Base-by-base conservation (phyloP, 768 basidiomycete genomes). In the Lactifluus rugatus region DNA sequence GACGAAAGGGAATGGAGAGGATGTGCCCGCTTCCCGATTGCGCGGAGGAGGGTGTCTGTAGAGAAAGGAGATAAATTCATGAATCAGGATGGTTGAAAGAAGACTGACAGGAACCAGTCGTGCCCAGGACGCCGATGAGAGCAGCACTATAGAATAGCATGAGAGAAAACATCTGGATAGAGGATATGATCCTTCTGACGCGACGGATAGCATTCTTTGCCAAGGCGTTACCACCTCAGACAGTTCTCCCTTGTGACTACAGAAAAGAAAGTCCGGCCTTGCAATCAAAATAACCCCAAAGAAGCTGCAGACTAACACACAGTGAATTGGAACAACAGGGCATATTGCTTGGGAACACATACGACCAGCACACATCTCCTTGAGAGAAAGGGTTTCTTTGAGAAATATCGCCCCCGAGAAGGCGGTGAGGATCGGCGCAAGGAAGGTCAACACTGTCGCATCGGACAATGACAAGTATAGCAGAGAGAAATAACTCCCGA, bases 261-360 rank as follows among this genome's bases (percentile, higher is more conserved):
- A 85, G 64, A 94, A 93, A 8, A 96, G 64, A 50, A 83, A 82
- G 1, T 77, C 71, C 0, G 93, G 93, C 34, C 89, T 77, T 7
- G 91, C 88, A 49, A 96, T 90, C 8, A 93, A 74, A 16, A 93
- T 68, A 7, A 92, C 89, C 0, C 92, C 92, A 11, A 81, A 42
- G 36, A 94, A 75, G 68, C 88, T 85, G 48, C 78, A 75, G 19
- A 85, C 81, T 80, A 65, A 7, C 16, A 25, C 4, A 9, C 2
- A 8, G 46, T 57, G 10, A n/a, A 26, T n/a, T 17, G 44, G 39
- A 19, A 41, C 23, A 44, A 10, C 17, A 16, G 16, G 41, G 32
- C 25, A 25, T 13, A 14, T 6, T 11, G 3, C 42, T 4, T 41
- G 21, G 21, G 21, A 26, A 16, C 14, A 16, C 14, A 56, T 73